Evolutionary conservation across 139 green algal genomes (phyloP).

Genomic region (Chlamydomonas sphaeroides): DNA sequence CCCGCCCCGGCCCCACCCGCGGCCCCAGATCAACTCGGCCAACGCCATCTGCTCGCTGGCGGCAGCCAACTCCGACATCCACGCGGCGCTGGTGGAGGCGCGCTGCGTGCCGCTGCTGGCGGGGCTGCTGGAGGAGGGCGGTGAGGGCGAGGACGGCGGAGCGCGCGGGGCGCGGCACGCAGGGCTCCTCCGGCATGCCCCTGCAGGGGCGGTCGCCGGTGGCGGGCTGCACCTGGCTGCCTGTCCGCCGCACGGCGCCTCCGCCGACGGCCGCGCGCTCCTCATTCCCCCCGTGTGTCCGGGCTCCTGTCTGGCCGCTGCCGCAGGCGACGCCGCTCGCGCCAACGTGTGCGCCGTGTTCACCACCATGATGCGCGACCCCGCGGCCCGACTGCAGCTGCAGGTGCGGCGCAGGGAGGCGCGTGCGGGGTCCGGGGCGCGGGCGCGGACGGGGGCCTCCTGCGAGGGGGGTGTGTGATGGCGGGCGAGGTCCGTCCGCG

Average conservation of each 20-base stretch:
- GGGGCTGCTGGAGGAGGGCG: conserved; percentile 1
- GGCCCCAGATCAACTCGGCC: conserved; percentile 9
- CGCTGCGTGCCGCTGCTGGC: conserved; percentile 16
- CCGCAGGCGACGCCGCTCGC: neutral
- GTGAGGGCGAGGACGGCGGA: neutral
- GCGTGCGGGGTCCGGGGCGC: no score
- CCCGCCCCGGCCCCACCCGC: no score
- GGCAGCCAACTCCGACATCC: conserved; percentile 9
- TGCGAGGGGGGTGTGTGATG: no score
- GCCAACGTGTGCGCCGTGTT: conserved; percentile 21
- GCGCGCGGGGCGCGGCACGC: no score
- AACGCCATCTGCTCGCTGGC: conserved; percentile 30
- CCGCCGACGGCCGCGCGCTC: no score
- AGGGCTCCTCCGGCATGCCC: no score
- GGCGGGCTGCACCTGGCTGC: no score
- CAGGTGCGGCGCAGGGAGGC: conserved; percentile 4
- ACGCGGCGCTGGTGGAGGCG: conserved; percentile 17
- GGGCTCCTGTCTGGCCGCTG: neutral
- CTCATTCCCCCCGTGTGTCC: no score
- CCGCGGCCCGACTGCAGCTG: neutral
- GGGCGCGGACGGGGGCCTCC: no score
- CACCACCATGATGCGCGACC: conserved; percentile 19
- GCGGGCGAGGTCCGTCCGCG: no score
- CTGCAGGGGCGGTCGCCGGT: neutral
- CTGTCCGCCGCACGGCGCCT: no score